phyloP scores from a whole-genome alignment of 768 basidiomycete species.

The Boletus insuetus region DNA sequence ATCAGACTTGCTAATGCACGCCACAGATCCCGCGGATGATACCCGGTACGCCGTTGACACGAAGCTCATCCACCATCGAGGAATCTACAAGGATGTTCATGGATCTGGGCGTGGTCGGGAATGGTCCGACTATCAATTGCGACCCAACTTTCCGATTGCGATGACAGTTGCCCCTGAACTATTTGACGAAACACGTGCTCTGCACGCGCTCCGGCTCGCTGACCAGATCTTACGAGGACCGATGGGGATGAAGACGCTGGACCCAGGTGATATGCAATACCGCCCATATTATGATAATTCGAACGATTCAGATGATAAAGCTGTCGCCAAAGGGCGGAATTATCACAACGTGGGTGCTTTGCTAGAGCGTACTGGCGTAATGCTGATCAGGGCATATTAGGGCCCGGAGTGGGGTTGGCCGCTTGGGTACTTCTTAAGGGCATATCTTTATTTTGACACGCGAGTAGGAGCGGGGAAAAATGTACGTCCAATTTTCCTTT shows the following conservation, averaged over 20 bases:
- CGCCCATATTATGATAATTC: conserved; percentile 91
- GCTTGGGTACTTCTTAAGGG: conserved; percentile 90
- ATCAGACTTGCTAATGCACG: conserved; percentile 1
- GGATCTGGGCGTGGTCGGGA: conserved; percentile 84
- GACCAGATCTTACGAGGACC: conserved; percentile 82
- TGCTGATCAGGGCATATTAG: conserved; percentile 36
- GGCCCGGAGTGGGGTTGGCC: conserved; percentile 97
- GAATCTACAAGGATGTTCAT: conserved; percentile 98
- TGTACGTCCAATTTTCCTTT: conserved; percentile 42
- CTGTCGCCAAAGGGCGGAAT: conserved; percentile 91
- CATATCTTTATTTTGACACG: conserved; percentile 87
- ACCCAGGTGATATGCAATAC: conserved; percentile 85
- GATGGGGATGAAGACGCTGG: conserved; percentile 95
- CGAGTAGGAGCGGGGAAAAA: conserved; percentile 62
- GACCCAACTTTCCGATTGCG: conserved; percentile 91
- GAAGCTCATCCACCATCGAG: conserved; percentile 77
- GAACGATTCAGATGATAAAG: conserved; percentile 81
- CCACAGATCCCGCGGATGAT: conserved; percentile 69
- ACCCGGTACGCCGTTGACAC: conserved; percentile 65
- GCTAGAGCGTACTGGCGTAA: neutral
- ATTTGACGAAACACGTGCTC: conserved; percentile 77
- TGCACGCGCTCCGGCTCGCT: conserved; percentile 75
- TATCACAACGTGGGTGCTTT: conserved; percentile 73
- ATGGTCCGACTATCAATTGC: conserved; percentile 97
- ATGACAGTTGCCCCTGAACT: conserved; percentile 97